Conservation (phyloP, 78 protist genomes). For the Guillardia theta region DNA sequence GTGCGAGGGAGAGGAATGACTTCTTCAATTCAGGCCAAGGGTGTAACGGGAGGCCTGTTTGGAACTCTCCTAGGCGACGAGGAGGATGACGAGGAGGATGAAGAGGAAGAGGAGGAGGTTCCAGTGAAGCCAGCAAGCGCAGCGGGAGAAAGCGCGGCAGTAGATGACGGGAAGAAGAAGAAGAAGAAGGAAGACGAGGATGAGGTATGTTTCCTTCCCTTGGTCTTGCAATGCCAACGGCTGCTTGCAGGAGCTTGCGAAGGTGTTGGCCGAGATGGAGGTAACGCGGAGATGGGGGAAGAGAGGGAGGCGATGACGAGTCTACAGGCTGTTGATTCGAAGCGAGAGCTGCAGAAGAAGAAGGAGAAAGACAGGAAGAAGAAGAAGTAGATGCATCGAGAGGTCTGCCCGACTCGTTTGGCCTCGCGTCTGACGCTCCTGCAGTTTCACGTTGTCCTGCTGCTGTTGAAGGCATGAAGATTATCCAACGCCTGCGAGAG, state of each 20-base stretch:
- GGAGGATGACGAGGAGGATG: conserved; percentile 38
- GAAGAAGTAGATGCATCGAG: neutral
- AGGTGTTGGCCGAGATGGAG: neutral
- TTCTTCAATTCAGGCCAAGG: too few species aligned
- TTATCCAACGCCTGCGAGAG: too few species aligned
- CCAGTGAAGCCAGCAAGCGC: neutral
- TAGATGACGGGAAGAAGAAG: neutral
- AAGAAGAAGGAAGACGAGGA: neutral
- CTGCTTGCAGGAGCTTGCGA: neutral
- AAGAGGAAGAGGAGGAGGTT: neutral
- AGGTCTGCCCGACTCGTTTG: too few species aligned
- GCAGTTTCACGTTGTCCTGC: too few species aligned
- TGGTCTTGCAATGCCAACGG: neutral
- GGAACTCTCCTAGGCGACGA: neutral
- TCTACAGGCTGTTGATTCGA: too few species aligned
- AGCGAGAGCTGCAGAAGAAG: conserved; percentile 13
- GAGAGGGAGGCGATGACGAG: too few species aligned
- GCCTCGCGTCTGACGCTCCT: too few species aligned
- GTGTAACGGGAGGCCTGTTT: neutral
- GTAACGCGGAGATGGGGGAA: too few species aligned
- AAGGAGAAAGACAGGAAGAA: conserved; percentile 14
- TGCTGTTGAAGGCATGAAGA: too few species aligned
- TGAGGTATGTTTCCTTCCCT: too few species aligned
- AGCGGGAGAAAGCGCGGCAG: neutral
- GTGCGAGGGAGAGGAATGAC: too few species aligned